Base-by-base conservation (phyloP, 164 flowering plant species). In the Liquidambar formosana region DNA sequence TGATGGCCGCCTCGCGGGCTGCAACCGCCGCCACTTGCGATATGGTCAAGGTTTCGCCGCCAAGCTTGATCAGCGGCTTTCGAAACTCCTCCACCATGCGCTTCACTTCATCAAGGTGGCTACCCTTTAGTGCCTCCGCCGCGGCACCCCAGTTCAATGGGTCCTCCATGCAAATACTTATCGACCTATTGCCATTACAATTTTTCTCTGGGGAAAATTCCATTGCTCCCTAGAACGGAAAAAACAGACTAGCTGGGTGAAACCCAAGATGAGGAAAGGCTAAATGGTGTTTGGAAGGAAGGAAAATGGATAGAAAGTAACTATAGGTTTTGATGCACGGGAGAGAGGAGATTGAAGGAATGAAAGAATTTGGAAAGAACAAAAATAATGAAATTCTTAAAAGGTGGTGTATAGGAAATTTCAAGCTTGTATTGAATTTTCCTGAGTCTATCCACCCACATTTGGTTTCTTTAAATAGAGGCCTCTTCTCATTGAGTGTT, bases 51-150 rank as follows among this genome's bases (percentile, higher is more conserved):
- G 78, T 76, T 73, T 77, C 71, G 0, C 91, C 94, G 9, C 82
- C 89, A 0, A 87, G 83, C 53, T 27, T 44, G 0, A 89, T 84
- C 61, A 64, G 57, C 1, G 83, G 77, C 68, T 68, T 72, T 46
- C 83, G 59, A 61, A 19, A 89, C 70, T 87, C 89, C 28, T 45
- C 77, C 38, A 89, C 83, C 94, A 89, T 89, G 6, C 75, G 69
- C 81, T 79, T 83, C 62, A 87, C 86, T 76, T 89, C 88, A 9
- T 87, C 87, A 1, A 85, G 75, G 53, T 89, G 91, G 77, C 91
- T 87, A 9, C 91, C 86, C n/a, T 70, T 79, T 22, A 87, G 45
- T 1, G 82, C 26, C 79, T 85, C 88, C 3, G 88, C 89, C 2
- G 86, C 88, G 72, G 28, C 18, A 0, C 66, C 77, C 91, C 94